These are phyloP conservation scores for Gamsiella multidivaricata DNA, from an alignment of 192 early-diverging fungal genomes.

Conservation along the genomic window DNA sequence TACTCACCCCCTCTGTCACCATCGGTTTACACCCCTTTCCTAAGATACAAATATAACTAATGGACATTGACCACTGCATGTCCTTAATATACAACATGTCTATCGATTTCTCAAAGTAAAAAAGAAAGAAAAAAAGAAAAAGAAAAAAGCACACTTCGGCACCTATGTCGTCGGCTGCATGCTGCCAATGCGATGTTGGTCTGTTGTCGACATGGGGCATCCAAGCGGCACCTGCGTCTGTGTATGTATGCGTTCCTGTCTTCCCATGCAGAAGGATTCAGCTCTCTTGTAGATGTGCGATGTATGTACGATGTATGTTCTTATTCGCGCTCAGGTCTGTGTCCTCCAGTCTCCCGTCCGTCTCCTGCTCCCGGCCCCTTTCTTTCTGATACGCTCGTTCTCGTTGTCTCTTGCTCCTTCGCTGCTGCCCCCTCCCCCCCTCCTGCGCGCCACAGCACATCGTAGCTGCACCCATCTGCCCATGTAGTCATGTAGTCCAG, in stretches of 20 bases:
- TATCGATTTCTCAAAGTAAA: too few relatives aligned
- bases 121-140: too few relatives aligned
- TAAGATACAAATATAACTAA: too few relatives aligned
- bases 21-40: too few relatives aligned
- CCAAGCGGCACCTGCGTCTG: neutral
- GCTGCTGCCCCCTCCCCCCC: neutral
- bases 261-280: slow-evolving; percentile 5
- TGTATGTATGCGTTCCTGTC: neutral
- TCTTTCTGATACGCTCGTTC: slow-evolving; percentile 1
- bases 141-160: neutral
- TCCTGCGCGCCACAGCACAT: slow-evolving; percentile 1
- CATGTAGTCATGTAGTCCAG: too few relatives aligned
- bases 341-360: neutral
- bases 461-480: too few relatives aligned
- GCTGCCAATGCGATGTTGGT: neutral
- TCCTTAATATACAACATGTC: too few relatives aligned
- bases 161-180: slow-evolving; percentile 15
- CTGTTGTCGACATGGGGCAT: neutral
- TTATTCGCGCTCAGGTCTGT: neutral
- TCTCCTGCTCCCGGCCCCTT: slow-evolving; percentile 1
- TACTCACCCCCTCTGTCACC: too few relatives aligned
- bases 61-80: too few relatives aligned
- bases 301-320: neutral
- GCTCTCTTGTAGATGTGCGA: too few relatives aligned
- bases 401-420: slow-evolving; percentile 8